Base-by-base conservation (phyloP, 805 yeast genomes). In the Sugiyamaella smithiae region DNA sequence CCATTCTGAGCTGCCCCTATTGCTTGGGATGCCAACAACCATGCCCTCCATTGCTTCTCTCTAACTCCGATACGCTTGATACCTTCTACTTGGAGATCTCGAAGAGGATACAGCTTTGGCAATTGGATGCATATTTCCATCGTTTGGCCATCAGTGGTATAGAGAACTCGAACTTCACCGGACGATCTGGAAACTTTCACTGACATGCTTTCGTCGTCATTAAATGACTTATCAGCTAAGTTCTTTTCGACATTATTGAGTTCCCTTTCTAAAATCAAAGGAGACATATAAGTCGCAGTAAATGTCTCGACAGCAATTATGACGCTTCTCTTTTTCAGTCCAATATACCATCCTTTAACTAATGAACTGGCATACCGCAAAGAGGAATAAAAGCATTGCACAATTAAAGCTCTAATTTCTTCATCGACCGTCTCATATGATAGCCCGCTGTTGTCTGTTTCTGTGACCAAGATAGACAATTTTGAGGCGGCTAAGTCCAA, bases 41-140 rank as follows among this genome's bases (percentile, higher is more conserved):
- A 93, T 1, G 96, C 88, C 57, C 88, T 84, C 96, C 97, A 90
- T 66, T 87, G 89, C 53, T 80, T 81, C 58, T 91, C 98, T 55
- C 85, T 86, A 12, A 91, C 95, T 17, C 98, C 98, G 28, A 88
- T 76, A 52, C 95, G 73, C 42, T 80, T 73, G 0, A 88, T 79
- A 2, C 97, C 97, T 40, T 78, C 80, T 1, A 93, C 89, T 6
- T 72, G 70, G 7, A 93, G 83, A 54, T 79, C 83, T 1, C 81
- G 77, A 36, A 91, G 75, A 7, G 99, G 99, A 58, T 81, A 93
- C 33, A 80, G 76, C 0, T 71, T 60, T 0, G 98, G 98, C 5
- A 91, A 68, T 38, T 74, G 74, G 52, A 91, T 80, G 0, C 81
- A 76, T 70, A 95, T 77, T 58, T 87, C 96, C 76, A 90, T 74